phyloP scores from a whole-genome alignment of 306 rosid species.

The Begonia loranthoides region DNA sequence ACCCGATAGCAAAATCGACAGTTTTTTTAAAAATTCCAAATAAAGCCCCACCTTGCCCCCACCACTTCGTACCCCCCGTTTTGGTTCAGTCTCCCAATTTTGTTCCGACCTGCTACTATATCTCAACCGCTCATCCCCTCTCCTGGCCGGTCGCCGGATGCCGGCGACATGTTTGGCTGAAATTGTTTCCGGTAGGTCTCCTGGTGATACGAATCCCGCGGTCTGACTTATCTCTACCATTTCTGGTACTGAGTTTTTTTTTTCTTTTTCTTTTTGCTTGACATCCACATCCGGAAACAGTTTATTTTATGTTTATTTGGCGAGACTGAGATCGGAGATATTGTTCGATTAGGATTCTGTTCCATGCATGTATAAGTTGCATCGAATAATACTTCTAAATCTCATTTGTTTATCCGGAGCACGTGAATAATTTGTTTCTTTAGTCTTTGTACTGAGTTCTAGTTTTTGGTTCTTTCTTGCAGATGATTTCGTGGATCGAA shows the following conservation, averaged over 20 bases:
- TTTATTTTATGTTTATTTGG: too few species aligned
- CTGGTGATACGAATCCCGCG: not conserved
- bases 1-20: conserved; percentile 5
- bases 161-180: conserved; percentile 2
- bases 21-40: conserved; percentile 3
- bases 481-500: too few species aligned
- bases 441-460: too few species aligned
- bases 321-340: not conserved
- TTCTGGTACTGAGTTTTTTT: not conserved
- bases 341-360: not conserved
- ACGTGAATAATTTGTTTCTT: too few species aligned
- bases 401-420: too few species aligned
- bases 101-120: too few species aligned
- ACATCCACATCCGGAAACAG: not conserved
- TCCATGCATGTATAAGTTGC: not conserved
- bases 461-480: too few species aligned
- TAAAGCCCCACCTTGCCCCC: conserved; percentile 4
- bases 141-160: not conserved
- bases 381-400: not conserved
- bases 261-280: conserved; percentile 7
- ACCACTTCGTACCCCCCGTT: not conserved
- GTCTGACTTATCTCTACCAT: conserved; percentile 8
- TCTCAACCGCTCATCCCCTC: not conserved
- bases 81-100: not conserved
- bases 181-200: not conserved